Percentiles rank a stretch among this genome's conserved stretches.
Evolutionary conservation across 192 early-diverging fungal genomes (phyloP).

Genomic region (Entomortierella chlamydospora): DNA sequence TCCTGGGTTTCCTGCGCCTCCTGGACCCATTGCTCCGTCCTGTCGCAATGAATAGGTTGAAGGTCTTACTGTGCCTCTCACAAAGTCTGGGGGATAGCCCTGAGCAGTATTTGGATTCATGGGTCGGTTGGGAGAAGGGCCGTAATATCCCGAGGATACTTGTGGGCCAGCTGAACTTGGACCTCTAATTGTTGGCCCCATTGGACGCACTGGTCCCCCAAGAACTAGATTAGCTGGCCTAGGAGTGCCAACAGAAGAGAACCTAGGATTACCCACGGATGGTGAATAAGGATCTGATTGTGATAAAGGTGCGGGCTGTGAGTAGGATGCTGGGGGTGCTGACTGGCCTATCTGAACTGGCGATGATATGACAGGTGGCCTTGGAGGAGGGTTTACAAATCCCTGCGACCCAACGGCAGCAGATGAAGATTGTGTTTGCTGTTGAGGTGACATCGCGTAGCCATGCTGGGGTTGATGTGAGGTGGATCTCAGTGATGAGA

Average conservation of each 20-base stretch:
- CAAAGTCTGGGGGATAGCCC: slow-evolving; percentile 36
- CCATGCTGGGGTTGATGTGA: slow-evolving; percentile 9
- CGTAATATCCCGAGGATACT: slow-evolving; percentile 18
- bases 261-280: slow-evolving; percentile 9
- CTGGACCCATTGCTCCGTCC: slow-evolving; percentile 21
- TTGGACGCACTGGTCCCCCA: slow-evolving; percentile 35
- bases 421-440: slow-evolving; percentile 8
- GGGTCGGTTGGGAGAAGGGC: slow-evolving; percentile 31
- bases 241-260: slow-evolving; percentile 27
- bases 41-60: slow-evolving; percentile 8
- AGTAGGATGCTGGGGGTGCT: slow-evolving; percentile 15
- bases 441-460: slow-evolving; percentile 16
- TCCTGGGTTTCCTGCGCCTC: slow-evolving; percentile 12
- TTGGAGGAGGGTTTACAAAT: slow-evolving; percentile 17
- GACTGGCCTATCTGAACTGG: slow-evolving; percentile 17
- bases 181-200: slow-evolving; percentile 24
- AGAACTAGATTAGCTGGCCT: slow-evolving; percentile 10
- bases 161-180: slow-evolving; percentile 22
- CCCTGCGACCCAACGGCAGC: slow-evolving; percentile 9
- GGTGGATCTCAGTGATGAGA: slow-evolving; percentile 19
- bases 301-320: slow-evolving; percentile 13
- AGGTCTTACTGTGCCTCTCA: slow-evolving; percentile 21
- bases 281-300: slow-evolving; percentile 23
- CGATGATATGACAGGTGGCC: slow-evolving; percentile 32
- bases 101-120: slow-evolving; percentile 19